Evolutionary conservation across 2,329 filamentous ascomycete genomes (phyloP).

Genomic region (Ascochyta rabiei): DNA sequence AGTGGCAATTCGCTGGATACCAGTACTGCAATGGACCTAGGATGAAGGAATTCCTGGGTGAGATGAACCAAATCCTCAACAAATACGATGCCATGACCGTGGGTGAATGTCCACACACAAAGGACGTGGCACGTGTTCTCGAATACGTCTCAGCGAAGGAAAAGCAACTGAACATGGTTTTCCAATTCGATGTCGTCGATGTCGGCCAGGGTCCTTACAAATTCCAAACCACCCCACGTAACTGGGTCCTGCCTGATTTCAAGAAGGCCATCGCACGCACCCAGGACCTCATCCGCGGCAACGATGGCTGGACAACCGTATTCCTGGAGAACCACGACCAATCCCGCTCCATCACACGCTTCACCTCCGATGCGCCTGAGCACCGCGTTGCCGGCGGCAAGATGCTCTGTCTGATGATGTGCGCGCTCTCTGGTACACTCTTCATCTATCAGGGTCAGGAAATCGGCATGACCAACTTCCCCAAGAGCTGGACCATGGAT

Average conservation of each 20-base stretch:
- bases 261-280: conserved; percentile 41
- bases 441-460: conserved; percentile 61
- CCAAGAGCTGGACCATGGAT: conserved; percentile 50
- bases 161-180: conserved; percentile 71
- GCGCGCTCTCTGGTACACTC: conserved; percentile 55
- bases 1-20: conserved; percentile 47
- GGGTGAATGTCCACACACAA: conserved; percentile 70
- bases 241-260: conserved; percentile 40
- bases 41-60: conserved; percentile 70
- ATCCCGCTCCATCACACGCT: conserved; percentile 56
- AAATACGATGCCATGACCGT: conserved; percentile 72
- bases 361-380: conserved; percentile 55
- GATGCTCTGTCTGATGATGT: conserved; percentile 56
- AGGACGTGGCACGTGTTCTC: conserved; percentile 62
- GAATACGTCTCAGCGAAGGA: conserved; percentile 64
- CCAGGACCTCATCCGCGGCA: conserved; percentile 39
- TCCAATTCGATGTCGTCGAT: conserved; percentile 55
- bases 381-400: conserved; percentile 55
- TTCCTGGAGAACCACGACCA: conserved; percentile 63
- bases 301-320: conserved; percentile 55
- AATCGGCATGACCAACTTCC: conserved; percentile 58
- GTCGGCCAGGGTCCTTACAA: conserved; percentile 46
- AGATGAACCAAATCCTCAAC: conserved; percentile 66
- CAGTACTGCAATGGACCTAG: conserved; percentile 71
- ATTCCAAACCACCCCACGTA: conserved; percentile 44